Conservation (phyloP, 345 rosid genomes). For the Dipteronia sinensis region DNA sequence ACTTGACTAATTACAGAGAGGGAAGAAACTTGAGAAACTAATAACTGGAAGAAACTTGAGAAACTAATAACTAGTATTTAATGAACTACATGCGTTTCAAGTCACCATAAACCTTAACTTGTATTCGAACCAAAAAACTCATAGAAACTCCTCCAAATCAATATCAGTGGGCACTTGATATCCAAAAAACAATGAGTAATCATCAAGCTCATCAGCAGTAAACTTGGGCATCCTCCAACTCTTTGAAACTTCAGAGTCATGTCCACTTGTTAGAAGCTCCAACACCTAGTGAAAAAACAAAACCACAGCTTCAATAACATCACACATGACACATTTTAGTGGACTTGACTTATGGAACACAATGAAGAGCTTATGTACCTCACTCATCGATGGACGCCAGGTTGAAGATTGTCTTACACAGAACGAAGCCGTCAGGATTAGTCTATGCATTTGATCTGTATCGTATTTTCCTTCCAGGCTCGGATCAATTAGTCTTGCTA, state of each 20-base stretch:
- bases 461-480: conserved; percentile 59
- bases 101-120: too few species aligned
- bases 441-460: conserved; percentile 61
- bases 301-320: neutral
- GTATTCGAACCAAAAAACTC: too few species aligned
- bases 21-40: too few species aligned
- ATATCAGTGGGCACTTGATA: conserved; percentile 61
- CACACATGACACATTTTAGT: neutral
- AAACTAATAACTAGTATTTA: too few species aligned
- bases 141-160: conserved; percentile 39
- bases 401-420: conserved; percentile 80
- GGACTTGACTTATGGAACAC: neutral
- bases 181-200: conserved; percentile 73
- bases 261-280: conserved; percentile 65
- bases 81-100: too few species aligned
- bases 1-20: too few species aligned
- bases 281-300: conserved; percentile 46
- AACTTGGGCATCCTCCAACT: conserved; percentile 76
- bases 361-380: conserved; percentile 41
- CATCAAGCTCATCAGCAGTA: conserved; percentile 65
- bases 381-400: conserved; percentile 86
- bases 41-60: too few species aligned
- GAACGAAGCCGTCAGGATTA: conserved; percentile 67
- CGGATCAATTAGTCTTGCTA: conserved; percentile 64
- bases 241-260: conserved; percentile 52